phyloP scores from a whole-genome alignment of 2,329 filamentous ascomycete species.

The Curvularia spicifera region DNA sequence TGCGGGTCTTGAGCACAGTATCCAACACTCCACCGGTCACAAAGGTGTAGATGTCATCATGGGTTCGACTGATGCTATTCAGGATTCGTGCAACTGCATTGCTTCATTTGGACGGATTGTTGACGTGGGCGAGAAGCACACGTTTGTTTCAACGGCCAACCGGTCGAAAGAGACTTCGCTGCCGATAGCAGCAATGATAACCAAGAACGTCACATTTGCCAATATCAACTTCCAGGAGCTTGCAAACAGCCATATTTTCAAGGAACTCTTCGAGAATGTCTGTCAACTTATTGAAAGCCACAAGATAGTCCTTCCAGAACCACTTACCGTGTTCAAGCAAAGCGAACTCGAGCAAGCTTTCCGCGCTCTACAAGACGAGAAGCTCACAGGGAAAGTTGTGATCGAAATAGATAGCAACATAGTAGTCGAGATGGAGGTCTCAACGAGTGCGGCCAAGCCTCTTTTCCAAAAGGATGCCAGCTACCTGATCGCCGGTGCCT shows the following conservation, averaged over 20 bases:
- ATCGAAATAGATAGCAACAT: conserved; percentile 16
- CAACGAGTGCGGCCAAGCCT: background rate
- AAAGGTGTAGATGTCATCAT: conserved; percentile 46
- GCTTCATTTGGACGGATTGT: conserved; percentile 43
- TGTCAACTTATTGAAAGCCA: conserved; percentile 1
- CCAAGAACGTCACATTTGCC: conserved; percentile 9
- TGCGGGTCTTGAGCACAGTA: conserved; percentile 5
- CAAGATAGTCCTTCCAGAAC: background rate
- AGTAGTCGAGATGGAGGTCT: conserved; percentile 13
- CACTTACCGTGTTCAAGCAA: conserved; percentile 17
- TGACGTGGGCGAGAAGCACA: conserved; percentile 24
- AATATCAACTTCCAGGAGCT: conserved; percentile 15
- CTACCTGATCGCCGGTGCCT: conserved; percentile 35
- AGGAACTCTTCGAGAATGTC: conserved; percentile 5
- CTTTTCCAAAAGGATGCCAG: conserved; percentile 22
- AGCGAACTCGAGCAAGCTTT: conserved; percentile 24
- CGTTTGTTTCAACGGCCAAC: conserved; percentile 8
- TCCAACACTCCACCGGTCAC: conserved; percentile 24
- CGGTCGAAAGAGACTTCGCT: conserved; percentile 5
- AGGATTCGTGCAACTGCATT: conserved; percentile 31
- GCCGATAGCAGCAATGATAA: conserved; percentile 1
- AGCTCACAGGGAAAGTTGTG: conserved; percentile 13
- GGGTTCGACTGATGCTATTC: conserved; percentile 36
- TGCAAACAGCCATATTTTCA: conserved; percentile 1
- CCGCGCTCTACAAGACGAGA: conserved; percentile 19